A percentile compares a stretch with the other conserved stretches of the same genome.
These are phyloP conservation scores for Lachancea sp. DNA, from an alignment of 805 yeast genomes.

Conservation along the genomic window DNA sequence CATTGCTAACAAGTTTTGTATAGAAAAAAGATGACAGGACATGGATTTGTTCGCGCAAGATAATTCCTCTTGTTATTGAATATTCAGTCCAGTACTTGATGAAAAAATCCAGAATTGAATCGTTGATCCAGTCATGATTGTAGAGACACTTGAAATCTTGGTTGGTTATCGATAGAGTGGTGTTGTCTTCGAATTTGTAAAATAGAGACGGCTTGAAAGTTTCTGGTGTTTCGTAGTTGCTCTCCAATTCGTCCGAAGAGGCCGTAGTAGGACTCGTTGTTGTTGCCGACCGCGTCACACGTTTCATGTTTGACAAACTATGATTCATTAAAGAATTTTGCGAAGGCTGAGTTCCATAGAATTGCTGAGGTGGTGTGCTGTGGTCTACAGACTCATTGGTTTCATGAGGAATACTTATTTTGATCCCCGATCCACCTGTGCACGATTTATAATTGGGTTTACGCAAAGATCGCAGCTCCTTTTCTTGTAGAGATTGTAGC, in stretches of 20 bases:
- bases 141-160: constrained; percentile 75
- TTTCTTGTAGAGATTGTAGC: constrained; percentile 1
- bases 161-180: constrained; percentile 50
- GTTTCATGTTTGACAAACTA: constrained; percentile 1
- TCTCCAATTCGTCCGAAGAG: neutral
- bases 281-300: constrained; percentile 2
- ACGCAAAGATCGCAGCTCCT: neutral
- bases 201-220: constrained; percentile 39
- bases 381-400: neutral
- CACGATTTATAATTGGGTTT: neutral
- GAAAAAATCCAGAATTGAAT: constrained; percentile 79
- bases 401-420: constrained; percentile 1
- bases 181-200: constrained; percentile 48
- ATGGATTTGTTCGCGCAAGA: constrained; percentile 36
- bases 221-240: constrained; percentile 20
- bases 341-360: constrained; percentile 1
- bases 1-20: constrained; percentile 47
- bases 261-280: neutral
- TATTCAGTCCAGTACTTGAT: constrained; percentile 50
- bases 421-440: neutral
- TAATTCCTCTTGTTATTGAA: constrained; percentile 26
- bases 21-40: constrained; percentile 82
- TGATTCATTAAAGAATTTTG: constrained; percentile 3
- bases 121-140: constrained; percentile 85
- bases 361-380: neutral